Base-by-base conservation (phyloP, 1,284 basidiomycete species). In the Malassezia cuniculi region DNA sequence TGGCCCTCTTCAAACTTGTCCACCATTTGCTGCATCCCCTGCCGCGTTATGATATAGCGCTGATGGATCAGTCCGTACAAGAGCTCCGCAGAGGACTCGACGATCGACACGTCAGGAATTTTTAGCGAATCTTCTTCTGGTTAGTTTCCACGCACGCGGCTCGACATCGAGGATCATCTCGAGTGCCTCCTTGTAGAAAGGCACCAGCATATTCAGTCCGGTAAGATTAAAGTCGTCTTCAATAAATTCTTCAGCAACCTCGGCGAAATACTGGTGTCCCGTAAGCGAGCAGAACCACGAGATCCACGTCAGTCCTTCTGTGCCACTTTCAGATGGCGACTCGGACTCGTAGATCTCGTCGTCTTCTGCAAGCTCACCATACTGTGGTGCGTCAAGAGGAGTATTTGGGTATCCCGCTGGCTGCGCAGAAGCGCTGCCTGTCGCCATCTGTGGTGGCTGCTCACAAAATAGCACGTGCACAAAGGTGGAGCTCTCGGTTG, bases 141-240 rank as follows among this genome's bases (percentile, higher is more conserved):
- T 28, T 17, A 10, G 24, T 35, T n/a, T 30, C 4, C 4, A 48
- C 46, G 28, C 21, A 48, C 45, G 69, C 71, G 93, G 85, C 71
- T 99, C 93, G 36, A 97, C 90, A 70, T 99, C 93, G 46, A 99
- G 71, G n/a, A 97, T 87, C 93, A 99, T 99, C 72, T 99, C 93
- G 78, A 99, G 81, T 19, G 93, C 93, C 69, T 97, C 93, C 70
- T 94, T 89, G 85, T 93, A 99, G 68, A 97, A 99, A 7, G 93
- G 74, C 1, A 97, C 89, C 75, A 94, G 81, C 14, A 78, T 76
- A 66, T 87, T 89, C 52, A 99, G 71, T 2, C 93, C 93, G 1
- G 93, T 99, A 38, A 97, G 73, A 71, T 99, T 99, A 72, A 99
- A 99, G 68, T 99, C 93, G 70, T 99, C 93, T 68, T 97, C 93